These are phyloP conservation scores for Gastrodia elata DNA, from an alignment of 106 monocot genomes.

Conservation along the genomic window DNA sequence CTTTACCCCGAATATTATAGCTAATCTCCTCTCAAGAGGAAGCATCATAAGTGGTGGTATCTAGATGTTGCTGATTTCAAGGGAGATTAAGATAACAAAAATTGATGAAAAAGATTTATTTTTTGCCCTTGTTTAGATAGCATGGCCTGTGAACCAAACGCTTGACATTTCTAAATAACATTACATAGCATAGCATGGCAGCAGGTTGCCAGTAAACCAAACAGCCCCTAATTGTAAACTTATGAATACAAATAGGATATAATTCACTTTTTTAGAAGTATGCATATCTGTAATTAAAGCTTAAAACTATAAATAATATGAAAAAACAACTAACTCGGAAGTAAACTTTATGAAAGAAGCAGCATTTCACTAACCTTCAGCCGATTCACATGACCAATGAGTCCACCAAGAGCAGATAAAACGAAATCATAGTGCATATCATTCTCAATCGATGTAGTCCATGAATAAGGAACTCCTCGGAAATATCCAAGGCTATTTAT, in stretches of 20 bases:
- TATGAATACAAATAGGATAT: not conserved
- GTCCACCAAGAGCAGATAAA: slow-evolving; percentile 60
- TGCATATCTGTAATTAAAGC: not conserved
- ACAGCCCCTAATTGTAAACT: too few species aligned
- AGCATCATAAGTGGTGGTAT: too few species aligned
- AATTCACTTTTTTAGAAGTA: not conserved
- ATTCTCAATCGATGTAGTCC: slow-evolving; percentile 41
- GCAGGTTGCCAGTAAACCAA: too few species aligned
- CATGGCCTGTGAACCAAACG: too few species aligned
- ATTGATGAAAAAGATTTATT: too few species aligned
- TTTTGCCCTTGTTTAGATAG: too few species aligned
- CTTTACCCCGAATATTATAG: too few species aligned
- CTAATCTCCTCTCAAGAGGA: too few species aligned
- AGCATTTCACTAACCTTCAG: slow-evolving; percentile 42
- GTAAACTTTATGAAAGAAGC: not conserved
- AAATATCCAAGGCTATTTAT: slow-evolving; percentile 65
- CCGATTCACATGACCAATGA: slow-evolving; percentile 55
- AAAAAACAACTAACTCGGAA: not conserved
- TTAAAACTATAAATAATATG: not conserved
- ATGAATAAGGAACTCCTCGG: slow-evolving; percentile 35
- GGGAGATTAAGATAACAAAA: too few species aligned
- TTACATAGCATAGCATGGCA: too few species aligned
- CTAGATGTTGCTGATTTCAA: too few species aligned
- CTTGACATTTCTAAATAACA: too few species aligned
- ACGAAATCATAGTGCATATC: slow-evolving; percentile 32